Base-by-base conservation (phyloP, 2,329 filamentous ascomycete genomes). In the Fusarium sp. region DNA sequence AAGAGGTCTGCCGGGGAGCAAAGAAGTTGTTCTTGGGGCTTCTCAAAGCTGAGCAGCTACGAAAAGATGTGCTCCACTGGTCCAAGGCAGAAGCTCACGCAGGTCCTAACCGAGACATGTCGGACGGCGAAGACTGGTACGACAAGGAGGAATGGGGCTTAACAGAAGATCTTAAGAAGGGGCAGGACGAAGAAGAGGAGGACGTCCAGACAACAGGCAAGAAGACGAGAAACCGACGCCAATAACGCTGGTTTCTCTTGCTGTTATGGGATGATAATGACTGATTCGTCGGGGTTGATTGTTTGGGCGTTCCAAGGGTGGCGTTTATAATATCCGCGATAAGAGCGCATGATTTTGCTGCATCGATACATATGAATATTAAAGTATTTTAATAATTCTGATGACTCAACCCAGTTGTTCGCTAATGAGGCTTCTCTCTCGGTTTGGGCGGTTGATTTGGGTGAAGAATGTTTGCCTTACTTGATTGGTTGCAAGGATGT, bases 101-200 rank as follows among this genome's bases (percentile, higher is more conserved):
- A 55, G 88, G 89, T 3, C 77, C 83, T 20, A 88, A 90, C 77
- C 80, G 90, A 52, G 92, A 94, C 78, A 90, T 96, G 90, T 94
- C 91, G 53, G 93, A 97, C 77, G 92, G 92, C 13, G 93, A 97
- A 82, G 93, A 97, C 78, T 97, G 92, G 92, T 94, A 94, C 76
- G 93, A 97, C 79, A 88, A 88, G 75, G 91, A 93, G 56, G 91
- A 93, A 80, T 95, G 92, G 92, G 88, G 87, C 0, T 79, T 96
- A 51, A 86, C 88, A 11, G 91, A 92, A 66, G 90, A 92, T 71
- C 81, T 95, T 10, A 91, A 93, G 78, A 96, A 96, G 81, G 93
- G 93, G 0, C 90, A 92, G 74, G 92, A 94, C 67, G 90, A 92
- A 76, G 93, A 95, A 75, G 93, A 96, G 77, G 92, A 95, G 77